Evolutionary conservation across 1,284 basidiomycete genomes (phyloP), one percentile per base, ranked within the genome.

Genomic region (Ustilago xerochloae): DNA sequence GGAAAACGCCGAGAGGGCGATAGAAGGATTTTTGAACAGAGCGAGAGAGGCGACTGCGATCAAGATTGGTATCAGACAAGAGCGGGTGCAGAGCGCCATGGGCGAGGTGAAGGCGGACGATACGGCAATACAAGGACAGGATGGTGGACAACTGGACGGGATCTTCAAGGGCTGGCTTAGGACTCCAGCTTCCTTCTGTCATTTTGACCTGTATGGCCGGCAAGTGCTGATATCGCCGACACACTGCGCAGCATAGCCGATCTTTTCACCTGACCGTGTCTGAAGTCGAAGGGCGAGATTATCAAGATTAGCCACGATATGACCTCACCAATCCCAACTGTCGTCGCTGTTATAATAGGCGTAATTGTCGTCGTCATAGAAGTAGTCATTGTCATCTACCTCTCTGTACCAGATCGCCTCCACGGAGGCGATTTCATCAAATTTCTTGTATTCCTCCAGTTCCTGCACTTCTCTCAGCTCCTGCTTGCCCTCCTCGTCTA

Each of bases 161-260:
- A 16, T 10, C 18, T 55, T 71, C 33, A 39, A 41, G 1, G 55
- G 32, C 13, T 73, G 70, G 70, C 60, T 73, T 16, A 53, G 53
- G 2, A 61, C 53, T 6, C 61, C 70, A 10, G 15, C 18, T 10
- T 10, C 24, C 8, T 48, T 63, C 22, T 52, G 48, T 18, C 49
- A 29, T 1, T 73, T 73, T 20, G 53, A 73, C 33, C 36, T 55
- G 5, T 36, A 50, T 7, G 60, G 63, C 16, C 18, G 22, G n/a
- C n/a, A n/a, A n/a, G 33, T 0, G 9, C 43, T 8, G n/a, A 45
- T 24, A 22, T 15, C 41, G n/a, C n/a, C n/a, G n/a, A n/a, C n/a
- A n/a, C n/a, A n/a, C n/a, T n/a, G n/a, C n/a, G n/a, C n/a, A n/a
- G n/a, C n/a, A n/a, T n/a, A n/a, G n/a, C n/a, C n/a, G n/a, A n/a